A percentile compares a stretch with the other conserved stretches of the same genome.
phyloP scores from a whole-genome alignment of 2,329 filamentous ascomycete species.

The Arthroderma uncinatum region DNA sequence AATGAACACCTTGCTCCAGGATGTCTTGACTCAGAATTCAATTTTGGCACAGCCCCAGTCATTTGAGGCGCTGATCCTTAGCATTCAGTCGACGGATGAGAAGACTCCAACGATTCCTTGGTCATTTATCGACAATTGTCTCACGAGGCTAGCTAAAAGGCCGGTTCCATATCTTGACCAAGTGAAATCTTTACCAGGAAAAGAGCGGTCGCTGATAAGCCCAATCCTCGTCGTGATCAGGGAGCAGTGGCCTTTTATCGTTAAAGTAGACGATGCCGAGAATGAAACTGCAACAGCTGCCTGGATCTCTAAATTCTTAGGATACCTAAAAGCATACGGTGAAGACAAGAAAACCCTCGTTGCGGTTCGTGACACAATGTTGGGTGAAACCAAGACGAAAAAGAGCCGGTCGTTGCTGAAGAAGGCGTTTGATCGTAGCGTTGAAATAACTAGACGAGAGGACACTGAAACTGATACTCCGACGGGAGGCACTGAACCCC shows the following conservation, averaged over 20 bases:
- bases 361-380: constrained; percentile 36
- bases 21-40: constrained; percentile 29
- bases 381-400: constrained; percentile 30
- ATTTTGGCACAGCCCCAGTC: constrained; percentile 25
- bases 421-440: constrained; percentile 28
- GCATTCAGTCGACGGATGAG: constrained; percentile 27
- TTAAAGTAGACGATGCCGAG: constrained; percentile 40
- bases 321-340: constrained; percentile 42
- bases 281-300: constrained; percentile 40
- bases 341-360: constrained; percentile 41
- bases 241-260: constrained; percentile 66
- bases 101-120: constrained; percentile 33
- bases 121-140: constrained; percentile 76
- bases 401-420: constrained; percentile 26
- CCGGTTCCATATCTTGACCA: constrained; percentile 68
- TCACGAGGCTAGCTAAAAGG: constrained; percentile 60
- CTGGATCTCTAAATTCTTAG: constrained; percentile 51
- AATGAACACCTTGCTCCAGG: constrained; percentile 26
- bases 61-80: constrained; percentile 30
- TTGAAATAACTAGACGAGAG: constrained; percentile 10
- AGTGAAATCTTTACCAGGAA: constrained; percentile 28
- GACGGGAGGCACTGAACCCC: background rate
- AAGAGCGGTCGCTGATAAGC: constrained; percentile 38
- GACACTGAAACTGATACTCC: constrained; percentile 12
- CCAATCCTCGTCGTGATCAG: constrained; percentile 57